These are phyloP conservation scores for Paracoccidioides brasiliensis DNA, from an alignment of 2,329 filamentous ascomycete genomes.

Conservation along the genomic window DNA sequence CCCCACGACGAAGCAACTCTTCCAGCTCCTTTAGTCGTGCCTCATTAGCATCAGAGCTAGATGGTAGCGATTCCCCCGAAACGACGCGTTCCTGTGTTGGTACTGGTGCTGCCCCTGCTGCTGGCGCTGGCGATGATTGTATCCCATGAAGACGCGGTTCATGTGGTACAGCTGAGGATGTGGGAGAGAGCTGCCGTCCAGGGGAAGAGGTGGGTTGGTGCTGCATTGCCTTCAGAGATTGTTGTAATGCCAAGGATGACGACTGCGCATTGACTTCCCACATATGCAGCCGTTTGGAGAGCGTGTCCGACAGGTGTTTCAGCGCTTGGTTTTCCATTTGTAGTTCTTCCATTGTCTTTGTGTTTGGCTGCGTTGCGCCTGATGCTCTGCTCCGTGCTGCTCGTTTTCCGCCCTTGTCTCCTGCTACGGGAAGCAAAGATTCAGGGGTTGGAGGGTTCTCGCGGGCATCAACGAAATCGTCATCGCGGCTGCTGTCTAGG, in stretches of 20 bases:
- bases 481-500: constrained; percentile 51
- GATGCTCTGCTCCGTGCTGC: constrained; percentile 24
- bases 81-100: neutral
- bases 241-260: constrained; percentile 70
- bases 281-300: constrained; percentile 75
- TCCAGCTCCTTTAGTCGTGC: constrained; percentile 51
- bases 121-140: constrained; percentile 1
- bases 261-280: constrained; percentile 90
- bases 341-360: constrained; percentile 73
- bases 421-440: constrained; percentile 31
- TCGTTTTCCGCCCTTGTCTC: constrained; percentile 23
- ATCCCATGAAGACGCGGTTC: constrained; percentile 6
- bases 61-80: neutral
- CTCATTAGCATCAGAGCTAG: neutral
- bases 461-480: constrained; percentile 80
- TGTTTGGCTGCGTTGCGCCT: constrained; percentile 21
- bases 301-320: constrained; percentile 71
- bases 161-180: constrained; percentile 14
- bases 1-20: constrained; percentile 46
- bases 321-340: constrained; percentile 77
- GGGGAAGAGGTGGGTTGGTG: constrained; percentile 23
- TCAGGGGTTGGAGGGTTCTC: constrained; percentile 47
- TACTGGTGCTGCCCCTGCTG: neutral
- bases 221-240: constrained; percentile 51
- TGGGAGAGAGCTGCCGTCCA: constrained; percentile 18